Conservation (phyloP, 805 yeast species). For the Pichia manshurica region DNA sequence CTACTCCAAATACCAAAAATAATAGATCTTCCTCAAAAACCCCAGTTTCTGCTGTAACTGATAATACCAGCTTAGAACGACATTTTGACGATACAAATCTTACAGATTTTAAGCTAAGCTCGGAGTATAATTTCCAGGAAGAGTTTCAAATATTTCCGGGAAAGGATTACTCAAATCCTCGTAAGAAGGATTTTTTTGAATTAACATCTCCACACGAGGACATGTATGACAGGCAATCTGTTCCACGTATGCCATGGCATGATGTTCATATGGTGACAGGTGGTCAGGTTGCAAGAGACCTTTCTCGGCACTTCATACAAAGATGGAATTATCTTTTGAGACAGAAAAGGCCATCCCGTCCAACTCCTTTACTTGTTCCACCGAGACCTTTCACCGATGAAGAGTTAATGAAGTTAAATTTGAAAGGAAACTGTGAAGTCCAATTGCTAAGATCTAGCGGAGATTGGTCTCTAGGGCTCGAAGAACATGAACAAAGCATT, state of each 20-base stretch:
- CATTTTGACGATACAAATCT: background rate
- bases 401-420: slow-evolving; percentile 55
- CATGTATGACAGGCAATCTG: slow-evolving; percentile 74
- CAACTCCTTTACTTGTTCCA: slow-evolving; percentile 87
- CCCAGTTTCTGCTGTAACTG: background rate
- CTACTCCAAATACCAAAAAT: background rate
- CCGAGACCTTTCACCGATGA: slow-evolving; percentile 79
- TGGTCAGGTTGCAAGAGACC: slow-evolving; percentile 91
- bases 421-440: slow-evolving; percentile 84
- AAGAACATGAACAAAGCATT: slow-evolving; percentile 80
- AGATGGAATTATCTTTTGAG: slow-evolving; percentile 93
- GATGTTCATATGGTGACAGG: slow-evolving; percentile 95
- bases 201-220: slow-evolving; percentile 84
- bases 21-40: background rate
- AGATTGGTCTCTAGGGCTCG: slow-evolving; percentile 86
- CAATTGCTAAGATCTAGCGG: slow-evolving; percentile 88
- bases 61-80: background rate
- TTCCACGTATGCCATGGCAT: slow-evolving; percentile 99
- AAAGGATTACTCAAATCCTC: slow-evolving; percentile 93
- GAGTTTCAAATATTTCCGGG: slow-evolving; percentile 82
- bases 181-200: slow-evolving; percentile 79
- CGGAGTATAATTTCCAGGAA: slow-evolving; percentile 21
- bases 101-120: background rate
- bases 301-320: slow-evolving; percentile 91
- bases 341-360: slow-evolving; percentile 90